A percentile compares a stretch with the other conserved stretches of the same genome.
Evolutionary conservation across 2,329 filamentous ascomycete genomes (phyloP).

Genomic region (Cladophialophora bantiana): DNA sequence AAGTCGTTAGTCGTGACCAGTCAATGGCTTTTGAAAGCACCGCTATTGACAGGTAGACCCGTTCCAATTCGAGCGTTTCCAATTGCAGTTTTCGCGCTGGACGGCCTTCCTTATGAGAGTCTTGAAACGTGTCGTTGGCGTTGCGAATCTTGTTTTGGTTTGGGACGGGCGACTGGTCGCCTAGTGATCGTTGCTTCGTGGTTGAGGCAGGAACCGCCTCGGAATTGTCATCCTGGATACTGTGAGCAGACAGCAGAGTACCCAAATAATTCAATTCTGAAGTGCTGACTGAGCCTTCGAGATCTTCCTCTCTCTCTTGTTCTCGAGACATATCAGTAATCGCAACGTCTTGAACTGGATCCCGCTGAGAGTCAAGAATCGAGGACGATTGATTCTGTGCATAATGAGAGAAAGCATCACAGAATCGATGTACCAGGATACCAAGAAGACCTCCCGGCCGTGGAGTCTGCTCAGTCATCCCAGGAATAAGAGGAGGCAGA

Average conservation of each 20-base stretch:
- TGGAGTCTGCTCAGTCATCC: slow-evolving; percentile 60
- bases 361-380: slow-evolving; percentile 9
- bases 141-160: slow-evolving; percentile 14
- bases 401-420: slow-evolving; percentile 53
- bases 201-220: slow-evolving; percentile 16
- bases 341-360: slow-evolving; percentile 7
- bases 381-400: slow-evolving; percentile 7
- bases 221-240: slow-evolving; percentile 33
- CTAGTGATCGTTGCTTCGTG: slow-evolving; percentile 18
- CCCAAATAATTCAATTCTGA: slow-evolving; percentile 36
- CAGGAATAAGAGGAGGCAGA: slow-evolving; percentile 32
- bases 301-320: slow-evolving; percentile 22
- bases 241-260: slow-evolving; percentile 34
- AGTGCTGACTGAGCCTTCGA: slow-evolving; percentile 11
- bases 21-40: slow-evolving; percentile 75
- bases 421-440: slow-evolving; percentile 70
- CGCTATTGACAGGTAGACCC: slow-evolving; percentile 73
- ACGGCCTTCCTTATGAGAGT: slow-evolving; percentile 42
- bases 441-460: slow-evolving; percentile 71
- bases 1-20: slow-evolving; percentile 73
- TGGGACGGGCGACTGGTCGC: slow-evolving; percentile 4
- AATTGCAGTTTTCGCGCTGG: slow-evolving; percentile 66
- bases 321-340: slow-evolving; percentile 5
- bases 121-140: slow-evolving; percentile 24
- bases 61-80: slow-evolving; percentile 77